phyloP scores from a whole-genome alignment of 495 filamentous ascomycete genomes.

The Lasiosphaeriaceae sp. region DNA sequence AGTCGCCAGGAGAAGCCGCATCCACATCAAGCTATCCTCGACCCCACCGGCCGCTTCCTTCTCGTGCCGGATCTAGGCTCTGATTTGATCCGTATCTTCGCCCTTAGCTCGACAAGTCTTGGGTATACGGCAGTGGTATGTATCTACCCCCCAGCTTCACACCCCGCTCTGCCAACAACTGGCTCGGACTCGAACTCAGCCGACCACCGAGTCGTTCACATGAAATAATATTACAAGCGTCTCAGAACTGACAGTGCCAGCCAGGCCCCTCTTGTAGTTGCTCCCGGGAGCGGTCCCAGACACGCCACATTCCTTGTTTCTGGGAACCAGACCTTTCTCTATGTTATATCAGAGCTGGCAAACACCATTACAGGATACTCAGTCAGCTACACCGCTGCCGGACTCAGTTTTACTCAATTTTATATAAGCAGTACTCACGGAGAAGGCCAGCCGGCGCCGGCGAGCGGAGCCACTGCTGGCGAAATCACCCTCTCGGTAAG shows the following conservation, averaged over 20 bases:
- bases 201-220: conserved; percentile 11
- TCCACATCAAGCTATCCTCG: conserved; percentile 64
- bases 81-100: conserved; percentile 62
- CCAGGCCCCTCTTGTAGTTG: conserved; percentile 25
- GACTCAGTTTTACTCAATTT: conserved; percentile 43
- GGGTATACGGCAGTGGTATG: conserved; percentile 13
- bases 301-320: conserved; percentile 59
- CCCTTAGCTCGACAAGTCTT: conserved; percentile 42
- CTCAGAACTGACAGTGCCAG: background rate
- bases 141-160: background rate
- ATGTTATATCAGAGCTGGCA: conserved; percentile 59
- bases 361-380: conserved; percentile 56
- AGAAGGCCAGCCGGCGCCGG: conserved; percentile 24
- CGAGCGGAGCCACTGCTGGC: conserved; percentile 42
- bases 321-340: conserved; percentile 51
- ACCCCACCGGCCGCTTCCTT: conserved; percentile 64
- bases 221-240: too few relatives aligned
- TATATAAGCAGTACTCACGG: conserved; percentile 46
- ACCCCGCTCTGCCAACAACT: too few relatives aligned
- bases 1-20: conserved; percentile 60
- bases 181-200: too few relatives aligned
- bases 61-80: conserved; percentile 68
- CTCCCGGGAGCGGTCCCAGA: conserved; percentile 59
- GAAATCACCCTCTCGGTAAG: conserved; percentile 61
- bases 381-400: conserved; percentile 49